Base-by-base conservation (phyloP, 2,329 filamentous ascomycete species). In the Aspergillus sp. region DNA sequence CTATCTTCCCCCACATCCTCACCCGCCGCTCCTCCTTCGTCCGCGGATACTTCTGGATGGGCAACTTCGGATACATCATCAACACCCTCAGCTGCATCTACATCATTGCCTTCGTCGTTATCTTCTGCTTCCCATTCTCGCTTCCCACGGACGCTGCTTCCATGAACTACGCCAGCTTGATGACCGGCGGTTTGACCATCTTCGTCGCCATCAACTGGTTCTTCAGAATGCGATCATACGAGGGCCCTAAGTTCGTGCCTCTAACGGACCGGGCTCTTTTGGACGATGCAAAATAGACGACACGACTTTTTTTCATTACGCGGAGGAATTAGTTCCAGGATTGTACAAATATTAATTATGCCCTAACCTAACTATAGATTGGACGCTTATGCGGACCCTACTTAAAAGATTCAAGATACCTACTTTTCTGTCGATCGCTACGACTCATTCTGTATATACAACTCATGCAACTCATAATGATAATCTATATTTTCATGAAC, bases 81-180 rank as follows among this genome's bases (percentile, higher is more conserved):
- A 86, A 86, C 62, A 55, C 71, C 11, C 60, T 80, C 4, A 75
- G 82, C 6, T 80, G 83, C 15, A 63, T 80, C 41, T 80, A 85
- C 53, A 85, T 86, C 54, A 65, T 78, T 1, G 71, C 83, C 18
- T 86, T 85, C 62, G 76, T 83, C 53, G 73, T 84, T n/a, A 80
- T 86, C 57, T 86, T 83, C 71, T 85, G 82, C 66, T 86, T 86
- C 73, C 83, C 82, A 0, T 82, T 77, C 58, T 67, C 72, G 1
- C 62, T 82, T 49, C 78, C 80, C 11, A 76, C 78, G 5, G 68
- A 75, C 56, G 77, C 78, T 2, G 66, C 69, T 32, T 75, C 70
- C 3, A 84, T 85, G 82, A 85, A 84, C 62, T 84, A 84, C 64
- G 75, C 77, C 12, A 80, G 74, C 62, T 64, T 84, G 44, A 80